Evolutionary conservation across 2,329 filamentous ascomycete genomes (phyloP).

Genomic region (Pyrenochaeta sp.): DNA sequence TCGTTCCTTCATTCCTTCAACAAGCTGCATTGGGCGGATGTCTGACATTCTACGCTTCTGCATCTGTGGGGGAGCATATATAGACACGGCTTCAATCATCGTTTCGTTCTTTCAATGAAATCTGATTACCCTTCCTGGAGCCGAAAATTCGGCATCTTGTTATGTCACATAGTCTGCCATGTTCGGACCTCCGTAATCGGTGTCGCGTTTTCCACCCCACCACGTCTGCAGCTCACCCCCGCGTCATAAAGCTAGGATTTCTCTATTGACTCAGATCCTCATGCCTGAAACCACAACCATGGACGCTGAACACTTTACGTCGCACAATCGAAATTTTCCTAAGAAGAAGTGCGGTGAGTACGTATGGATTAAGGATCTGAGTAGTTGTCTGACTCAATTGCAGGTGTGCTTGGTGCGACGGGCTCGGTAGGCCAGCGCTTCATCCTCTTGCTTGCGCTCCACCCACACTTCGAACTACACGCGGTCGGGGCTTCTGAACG

Average conservation of each 20-base stretch:
- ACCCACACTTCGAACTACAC: slow-evolving; percentile 86
- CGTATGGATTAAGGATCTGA: slow-evolving; percentile 44
- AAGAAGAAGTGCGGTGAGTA: slow-evolving; percentile 62
- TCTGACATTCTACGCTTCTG: slow-evolving; percentile 19
- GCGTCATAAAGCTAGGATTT: slow-evolving; percentile 33
- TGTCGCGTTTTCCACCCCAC: slow-evolving; percentile 31
- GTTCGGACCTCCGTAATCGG: slow-evolving; percentile 37
- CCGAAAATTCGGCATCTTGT: slow-evolving; percentile 1
- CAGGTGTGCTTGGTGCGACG: slow-evolving; percentile 83
- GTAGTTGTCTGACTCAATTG: slow-evolving; percentile 20
- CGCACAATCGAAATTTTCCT: slow-evolving; percentile 52
- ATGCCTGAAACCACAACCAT: slow-evolving; percentile 41
- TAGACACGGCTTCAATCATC: slow-evolving; percentile 13
- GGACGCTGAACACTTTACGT: slow-evolving; percentile 56
- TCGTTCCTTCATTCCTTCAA: not conserved
- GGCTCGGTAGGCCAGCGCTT: slow-evolving; percentile 96
- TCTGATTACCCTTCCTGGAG: not conserved
- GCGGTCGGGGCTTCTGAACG: slow-evolving; percentile 89
- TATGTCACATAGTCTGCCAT: slow-evolving; percentile 2
- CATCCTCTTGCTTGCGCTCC: slow-evolving; percentile 86
- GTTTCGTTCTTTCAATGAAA: not conserved
- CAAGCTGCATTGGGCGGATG: slow-evolving; percentile 30
- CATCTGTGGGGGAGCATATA: slow-evolving; percentile 14
- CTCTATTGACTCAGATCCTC: slow-evolving; percentile 32
- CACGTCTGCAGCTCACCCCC: slow-evolving; percentile 16